Evolutionary conservation across 2,329 filamentous ascomycete species (phyloP).

Genomic region (Hypoxylon sp.): DNA sequence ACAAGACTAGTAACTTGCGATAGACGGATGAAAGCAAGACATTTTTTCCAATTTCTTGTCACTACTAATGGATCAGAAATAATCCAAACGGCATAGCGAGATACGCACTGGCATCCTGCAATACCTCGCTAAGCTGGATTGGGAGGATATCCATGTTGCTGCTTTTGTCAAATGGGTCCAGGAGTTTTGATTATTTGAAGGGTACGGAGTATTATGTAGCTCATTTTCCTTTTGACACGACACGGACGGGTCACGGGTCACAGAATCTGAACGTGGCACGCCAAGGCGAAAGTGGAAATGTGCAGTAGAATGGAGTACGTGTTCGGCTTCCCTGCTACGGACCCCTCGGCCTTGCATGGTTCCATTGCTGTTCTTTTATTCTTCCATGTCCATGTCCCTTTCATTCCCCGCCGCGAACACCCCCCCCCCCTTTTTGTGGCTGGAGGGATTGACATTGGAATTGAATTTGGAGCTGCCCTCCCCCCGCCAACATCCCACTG

Average conservation of each 20-base stretch:
- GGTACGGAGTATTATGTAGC: constrained; percentile 27
- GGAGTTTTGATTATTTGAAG: constrained; percentile 33
- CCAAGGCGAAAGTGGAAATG: constrained; percentile 43
- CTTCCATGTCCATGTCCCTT: constrained; percentile 33
- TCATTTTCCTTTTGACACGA: constrained; percentile 40
- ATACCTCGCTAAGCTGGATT: constrained; percentile 35
- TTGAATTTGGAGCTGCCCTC: constrained; percentile 36
- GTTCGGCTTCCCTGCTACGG: constrained; percentile 40
- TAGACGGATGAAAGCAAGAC: constrained; percentile 30
- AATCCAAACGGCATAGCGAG: constrained; percentile 15
- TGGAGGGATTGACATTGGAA: constrained; percentile 28
- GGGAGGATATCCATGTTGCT: constrained; percentile 35
- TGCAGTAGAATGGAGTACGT: constrained; percentile 38
- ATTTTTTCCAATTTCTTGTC: constrained; percentile 21
- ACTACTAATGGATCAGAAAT: constrained; percentile 24
- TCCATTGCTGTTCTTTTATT: constrained; percentile 38
- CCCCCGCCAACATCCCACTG: constrained; percentile 41
- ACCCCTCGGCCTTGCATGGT: constrained; percentile 40
- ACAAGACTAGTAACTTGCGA: constrained; percentile 10
- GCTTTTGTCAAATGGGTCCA: constrained; percentile 37
- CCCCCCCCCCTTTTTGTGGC: constrained; percentile 44
- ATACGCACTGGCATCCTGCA: constrained; percentile 24
- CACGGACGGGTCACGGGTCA: constrained; percentile 44
- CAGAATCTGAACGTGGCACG: constrained; percentile 43
- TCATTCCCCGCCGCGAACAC: constrained; percentile 30